Base-by-base conservation (phyloP, 139 green algal species). In the Trebouxia sp. region DNA sequence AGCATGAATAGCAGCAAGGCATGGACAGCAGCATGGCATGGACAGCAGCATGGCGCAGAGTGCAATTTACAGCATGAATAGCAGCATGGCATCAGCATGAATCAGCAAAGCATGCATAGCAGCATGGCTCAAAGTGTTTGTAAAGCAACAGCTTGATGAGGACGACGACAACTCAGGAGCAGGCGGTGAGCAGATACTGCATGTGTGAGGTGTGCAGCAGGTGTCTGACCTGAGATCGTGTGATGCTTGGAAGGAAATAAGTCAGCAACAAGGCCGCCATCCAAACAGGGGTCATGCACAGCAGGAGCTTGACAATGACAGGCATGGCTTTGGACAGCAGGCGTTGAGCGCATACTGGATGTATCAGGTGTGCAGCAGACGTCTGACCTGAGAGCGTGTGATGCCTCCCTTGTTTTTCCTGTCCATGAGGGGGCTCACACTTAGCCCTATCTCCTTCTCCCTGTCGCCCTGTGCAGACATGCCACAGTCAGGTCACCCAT, bases 301-400 rank as follows among this genome's bases (percentile, higher is more conserved):
- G n/a, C n/a, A n/a, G n/a, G n/a, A n/a, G n/a, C n/a, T n/a, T n/a
- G n/a, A n/a, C n/a, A n/a, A n/a, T n/a, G n/a, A n/a, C n/a, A n/a
- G n/a, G n/a, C n/a, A n/a, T n/a, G n/a, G 22, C 53, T 30, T 66
- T 17, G 55, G 11, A 37, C n/a, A n/a, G 55, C 1, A 17, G 26
- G 55, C 5, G 26, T 9, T 5, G n/a, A 45, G 0, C 4, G 26
- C 0, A 32, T 35, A 43, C 14, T 24, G 28, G 10, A 10, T 42
- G 8, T 45, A 11, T 9, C 5, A 45, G 32, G 26, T 72, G 47
- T 17, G 47, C 47, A 53, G 47, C 47, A 53, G 4, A 17, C 20
- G 62, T 58, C 42, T 77, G 39, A 77, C 69, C 69, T 77, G 69
- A 39, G 69, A 77, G 69, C 69, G 69, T 56, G 69, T 77, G 69